Evolutionary conservation across 2,329 filamentous ascomycete species (phyloP).

Genomic region (Penicillium sp.): DNA sequence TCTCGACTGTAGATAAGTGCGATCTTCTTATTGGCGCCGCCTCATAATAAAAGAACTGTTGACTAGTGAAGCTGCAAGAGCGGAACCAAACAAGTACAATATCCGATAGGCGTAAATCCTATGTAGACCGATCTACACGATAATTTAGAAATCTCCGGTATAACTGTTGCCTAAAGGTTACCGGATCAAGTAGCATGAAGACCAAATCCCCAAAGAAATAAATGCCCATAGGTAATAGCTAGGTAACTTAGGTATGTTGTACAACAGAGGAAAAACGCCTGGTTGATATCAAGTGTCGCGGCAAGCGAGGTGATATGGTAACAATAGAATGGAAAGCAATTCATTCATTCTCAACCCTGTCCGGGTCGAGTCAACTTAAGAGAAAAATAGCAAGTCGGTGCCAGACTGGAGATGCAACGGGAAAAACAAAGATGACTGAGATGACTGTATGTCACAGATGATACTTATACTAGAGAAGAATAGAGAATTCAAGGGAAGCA

Average conservation of each 20-base stretch:
- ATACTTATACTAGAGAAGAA: slow-evolving; percentile 14
- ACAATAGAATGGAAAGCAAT: neutral
- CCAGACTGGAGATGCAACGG: slow-evolving; percentile 7
- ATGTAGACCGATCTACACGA: neutral
- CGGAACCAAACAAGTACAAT: neutral
- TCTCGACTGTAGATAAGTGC: slow-evolving; percentile 21
- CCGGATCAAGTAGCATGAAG: neutral
- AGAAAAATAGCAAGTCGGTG: slow-evolving; percentile 4
- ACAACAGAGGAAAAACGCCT: neutral
- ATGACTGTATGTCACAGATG: slow-evolving; percentile 10
- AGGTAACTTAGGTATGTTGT: neutral
- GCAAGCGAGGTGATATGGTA: neutral
- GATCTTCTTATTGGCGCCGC: slow-evolving; percentile 3
- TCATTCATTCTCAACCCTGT: slow-evolving; percentile 1
- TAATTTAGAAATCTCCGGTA: neutral
- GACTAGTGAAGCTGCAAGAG: neutral
- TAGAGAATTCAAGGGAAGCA: neutral
- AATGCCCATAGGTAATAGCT: neutral
- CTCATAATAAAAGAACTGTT: slow-evolving; percentile 8
- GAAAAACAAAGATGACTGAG: slow-evolving; percentile 2
- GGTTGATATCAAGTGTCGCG: neutral
- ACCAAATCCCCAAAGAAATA: neutral
- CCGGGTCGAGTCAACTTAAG: neutral
- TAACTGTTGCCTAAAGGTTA: neutral
- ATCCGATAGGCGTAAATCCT: neutral